A percentile compares a stretch with the other conserved stretches of the same genome.
Conservation (phyloP, 257 asterid species). For the Ligustrum vulgare region DNA sequence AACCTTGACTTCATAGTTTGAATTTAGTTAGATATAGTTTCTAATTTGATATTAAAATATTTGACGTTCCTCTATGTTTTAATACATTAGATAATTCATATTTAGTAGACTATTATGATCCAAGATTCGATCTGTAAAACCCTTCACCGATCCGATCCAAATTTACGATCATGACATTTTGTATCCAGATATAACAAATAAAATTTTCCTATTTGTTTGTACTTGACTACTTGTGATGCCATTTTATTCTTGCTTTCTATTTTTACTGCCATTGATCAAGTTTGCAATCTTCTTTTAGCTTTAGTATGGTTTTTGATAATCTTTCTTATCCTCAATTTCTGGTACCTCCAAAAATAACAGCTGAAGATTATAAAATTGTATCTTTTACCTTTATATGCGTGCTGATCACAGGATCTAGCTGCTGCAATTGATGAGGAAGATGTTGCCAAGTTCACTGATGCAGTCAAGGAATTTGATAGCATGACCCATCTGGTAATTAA, state of each 20-base stretch:
- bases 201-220: not conserved
- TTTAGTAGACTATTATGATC: no score
- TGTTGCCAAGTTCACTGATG: slow-evolving; percentile 50
- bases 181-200: not conserved
- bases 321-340: not conserved
- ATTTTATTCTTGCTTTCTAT: not conserved
- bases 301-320: slow-evolving; percentile 7
- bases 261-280: not conserved
- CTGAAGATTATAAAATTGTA: slow-evolving; percentile 5
- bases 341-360: slow-evolving; percentile 1
- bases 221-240: not conserved
- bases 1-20: no score
- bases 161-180: no score
- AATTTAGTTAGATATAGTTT: no score
- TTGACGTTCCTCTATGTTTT: no score
- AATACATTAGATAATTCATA: no score
- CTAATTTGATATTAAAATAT: no score
- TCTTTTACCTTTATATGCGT: slow-evolving; percentile 8
- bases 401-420: slow-evolving; percentile 44
- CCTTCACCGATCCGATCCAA: no score
- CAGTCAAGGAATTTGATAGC: slow-evolving; percentile 58
- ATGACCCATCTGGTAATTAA: slow-evolving; percentile 53
- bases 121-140: no score
- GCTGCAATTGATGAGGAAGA: slow-evolving; percentile 60
- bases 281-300: not conserved